Base-by-base conservation (phyloP, 441 rosid species). In the Biscutella laevigata region DNA sequence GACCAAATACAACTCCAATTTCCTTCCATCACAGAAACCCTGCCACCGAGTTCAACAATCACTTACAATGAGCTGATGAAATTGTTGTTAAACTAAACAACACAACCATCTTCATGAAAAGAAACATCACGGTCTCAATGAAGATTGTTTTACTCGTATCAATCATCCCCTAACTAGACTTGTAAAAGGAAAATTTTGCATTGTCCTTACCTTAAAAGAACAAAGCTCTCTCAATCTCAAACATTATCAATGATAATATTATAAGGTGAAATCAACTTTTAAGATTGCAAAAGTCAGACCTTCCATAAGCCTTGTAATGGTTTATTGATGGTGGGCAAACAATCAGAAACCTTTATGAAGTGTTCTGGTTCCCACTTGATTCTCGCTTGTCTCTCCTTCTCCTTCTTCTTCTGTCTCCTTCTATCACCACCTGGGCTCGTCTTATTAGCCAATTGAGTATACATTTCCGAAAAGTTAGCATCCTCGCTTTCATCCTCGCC, bases 231-330 rank as follows among this genome's bases (percentile, higher is more conserved):
- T 40, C 35, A 60, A 40, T 39, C 13, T 30, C 45, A 40, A 39
- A 27, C 16, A 54, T 46, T 6, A 54, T 17, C 36, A 46, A 11
- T 14, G 41, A 24, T 4, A 34, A 13, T 16, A 33, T 42, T 27
- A 51, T 33, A 40, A 54, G 25, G 12, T 59, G 49, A 59, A 37
- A 45, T 26, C 13, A 49, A 22, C 20, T 15, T 7, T 8, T 24
- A 44, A 4, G 25, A 45, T 19, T 25, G 4, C 2, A 5, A 26
- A 17, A 17, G 5, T 40, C 19, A 64, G 66, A 85, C 96, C 98
- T 85, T 87, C 96, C 95, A 88, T 33, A 88, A 60, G 15, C 96
- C 98, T 73, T 91, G 96, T 72, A 91, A 64, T 6, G 95, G 98
- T 46, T 82, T 80, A 9, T 71, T 53, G 0, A 57, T 47, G 1